Percentiles rank a stretch among this genome's conserved stretches.
Conservation (phyloP, 768 basidiomycete genomes). For the Amanita jacksonii region DNA sequence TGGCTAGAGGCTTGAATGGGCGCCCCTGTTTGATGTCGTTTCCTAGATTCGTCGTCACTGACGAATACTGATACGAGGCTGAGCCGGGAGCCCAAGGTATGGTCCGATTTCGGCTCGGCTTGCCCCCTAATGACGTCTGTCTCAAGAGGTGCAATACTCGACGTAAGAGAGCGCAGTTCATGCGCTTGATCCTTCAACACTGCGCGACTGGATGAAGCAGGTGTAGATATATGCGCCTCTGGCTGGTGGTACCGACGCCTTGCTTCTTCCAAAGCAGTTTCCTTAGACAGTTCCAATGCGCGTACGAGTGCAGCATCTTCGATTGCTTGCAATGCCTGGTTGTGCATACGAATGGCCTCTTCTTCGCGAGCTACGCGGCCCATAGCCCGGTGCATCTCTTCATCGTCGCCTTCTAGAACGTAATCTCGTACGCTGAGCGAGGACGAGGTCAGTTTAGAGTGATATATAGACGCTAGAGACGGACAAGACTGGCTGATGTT, state of each 20-base stretch:
- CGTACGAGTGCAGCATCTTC: slow-evolving; percentile 5
- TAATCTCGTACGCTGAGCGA: slow-evolving; percentile 7
- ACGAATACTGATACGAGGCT: background rate
- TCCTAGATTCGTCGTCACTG: too few species aligned
- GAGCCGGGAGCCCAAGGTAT: background rate
- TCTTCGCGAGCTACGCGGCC: background rate
- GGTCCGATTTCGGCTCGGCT: background rate
- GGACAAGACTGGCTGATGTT: slow-evolving; percentile 4
- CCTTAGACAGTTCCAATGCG: slow-evolving; percentile 4
- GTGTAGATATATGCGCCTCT: background rate
- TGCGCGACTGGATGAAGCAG: background rate
- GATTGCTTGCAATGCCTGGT: slow-evolving; percentile 6
- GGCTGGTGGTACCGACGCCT: background rate
- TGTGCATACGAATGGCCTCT: slow-evolving; percentile 6
- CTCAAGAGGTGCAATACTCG: too few species aligned
- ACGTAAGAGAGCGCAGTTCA: too few species aligned
- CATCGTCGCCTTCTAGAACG: slow-evolving; percentile 4
- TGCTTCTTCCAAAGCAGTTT: slow-evolving; percentile 7
- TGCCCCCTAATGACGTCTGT: background rate
- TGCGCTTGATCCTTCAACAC: too few species aligned
- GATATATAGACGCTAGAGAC: slow-evolving; percentile 3
- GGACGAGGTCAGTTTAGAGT: slow-evolving; percentile 4
- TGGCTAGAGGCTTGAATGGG: too few species aligned
- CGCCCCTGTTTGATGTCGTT: too few species aligned
- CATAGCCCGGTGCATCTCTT: slow-evolving; percentile 1